Evolutionary conservation across 331 rosid genomes (phyloP).

Genomic region (Malus hybrid): DNA sequence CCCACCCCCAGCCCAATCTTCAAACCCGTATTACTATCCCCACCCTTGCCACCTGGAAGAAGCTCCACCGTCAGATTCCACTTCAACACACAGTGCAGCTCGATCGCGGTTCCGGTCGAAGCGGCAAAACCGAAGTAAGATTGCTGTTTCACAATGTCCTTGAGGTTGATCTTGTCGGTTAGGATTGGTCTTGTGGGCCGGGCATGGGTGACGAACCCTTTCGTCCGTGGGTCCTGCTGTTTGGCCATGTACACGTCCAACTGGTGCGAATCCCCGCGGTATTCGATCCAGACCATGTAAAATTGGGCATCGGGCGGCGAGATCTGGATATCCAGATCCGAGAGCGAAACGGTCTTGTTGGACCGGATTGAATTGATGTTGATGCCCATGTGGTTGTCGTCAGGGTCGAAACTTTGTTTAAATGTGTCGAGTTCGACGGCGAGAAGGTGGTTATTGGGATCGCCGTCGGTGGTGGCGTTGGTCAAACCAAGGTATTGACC

Average conservation of each 20-base stretch:
- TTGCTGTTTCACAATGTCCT: background rate
- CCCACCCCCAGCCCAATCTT: slow-evolving; percentile 28
- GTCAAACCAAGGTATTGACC: too few species aligned
- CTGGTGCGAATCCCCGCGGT: slow-evolving; percentile 27
- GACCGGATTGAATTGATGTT: slow-evolving; percentile 47
- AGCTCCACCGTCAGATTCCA: slow-evolving; percentile 61
- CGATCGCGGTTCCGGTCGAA: slow-evolving; percentile 38
- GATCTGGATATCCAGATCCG: slow-evolving; percentile 32
- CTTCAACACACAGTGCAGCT: slow-evolving; percentile 51
- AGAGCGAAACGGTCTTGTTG: slow-evolving; percentile 19
- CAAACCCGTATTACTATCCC: background rate
- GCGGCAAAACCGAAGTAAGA: slow-evolving; percentile 72
- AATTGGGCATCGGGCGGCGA: slow-evolving; percentile 17
- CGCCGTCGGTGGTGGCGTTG: slow-evolving; percentile 56
- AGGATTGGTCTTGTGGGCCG: slow-evolving; percentile 36
- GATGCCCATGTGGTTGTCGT: slow-evolving; percentile 57
- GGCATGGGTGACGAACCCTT: background rate
- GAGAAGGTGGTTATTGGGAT: slow-evolving; percentile 30
- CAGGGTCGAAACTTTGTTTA: slow-evolving; percentile 45
- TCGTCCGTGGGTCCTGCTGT: background rate
- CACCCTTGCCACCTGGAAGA: background rate
- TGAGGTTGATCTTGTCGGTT: slow-evolving; percentile 26
- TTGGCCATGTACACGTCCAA: slow-evolving; percentile 35
- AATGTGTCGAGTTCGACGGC: slow-evolving; percentile 73
- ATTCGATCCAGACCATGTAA: slow-evolving; percentile 50